These are phyloP conservation scores for Daldinia eschscholtzii DNA, from an alignment of 2,329 filamentous ascomycete species.

Conservation along the genomic window DNA sequence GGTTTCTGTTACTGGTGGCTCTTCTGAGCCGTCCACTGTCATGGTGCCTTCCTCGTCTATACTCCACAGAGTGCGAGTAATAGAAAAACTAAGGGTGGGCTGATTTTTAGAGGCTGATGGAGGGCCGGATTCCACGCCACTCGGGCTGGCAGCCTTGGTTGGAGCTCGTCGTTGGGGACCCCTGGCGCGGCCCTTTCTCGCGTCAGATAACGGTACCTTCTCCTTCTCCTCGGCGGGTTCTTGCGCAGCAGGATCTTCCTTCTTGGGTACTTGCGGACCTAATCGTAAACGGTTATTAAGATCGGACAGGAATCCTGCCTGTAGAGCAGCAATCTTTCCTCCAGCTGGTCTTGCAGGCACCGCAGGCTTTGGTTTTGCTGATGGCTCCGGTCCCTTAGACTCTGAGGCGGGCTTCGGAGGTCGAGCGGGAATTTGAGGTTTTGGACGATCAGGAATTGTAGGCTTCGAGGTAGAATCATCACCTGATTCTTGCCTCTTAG, in stretches of 20 bases:
- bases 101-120: constrained; percentile 51
- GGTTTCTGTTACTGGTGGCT: constrained; percentile 21
- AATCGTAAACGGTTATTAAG: constrained; percentile 89
- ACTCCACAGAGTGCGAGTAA: constrained; percentile 64
- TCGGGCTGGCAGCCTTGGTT: constrained; percentile 61
- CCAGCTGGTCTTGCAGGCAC: constrained; percentile 83
- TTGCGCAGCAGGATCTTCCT: constrained; percentile 73
- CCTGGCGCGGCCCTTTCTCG: constrained; percentile 88
- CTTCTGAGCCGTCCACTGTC: constrained; percentile 51
- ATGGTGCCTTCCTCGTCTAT: constrained; percentile 65
- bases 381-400: constrained; percentile 58
- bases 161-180: constrained; percentile 85
- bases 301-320: constrained; percentile 92
- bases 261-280: constrained; percentile 84
- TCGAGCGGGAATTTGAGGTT: constrained; percentile 70
- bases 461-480: constrained; percentile 57
- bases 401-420: constrained; percentile 57
- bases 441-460: constrained; percentile 65
- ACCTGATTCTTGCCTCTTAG: constrained; percentile 57
- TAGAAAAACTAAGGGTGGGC: constrained; percentile 61
- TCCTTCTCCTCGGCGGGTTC: constrained; percentile 70
- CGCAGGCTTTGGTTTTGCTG: constrained; percentile 81
- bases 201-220: constrained; percentile 86
- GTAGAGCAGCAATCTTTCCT: constrained; percentile 89
- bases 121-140: constrained; percentile 49